phyloP scores from a whole-genome alignment of 106 monocot species.

The Chionographis japonica region DNA sequence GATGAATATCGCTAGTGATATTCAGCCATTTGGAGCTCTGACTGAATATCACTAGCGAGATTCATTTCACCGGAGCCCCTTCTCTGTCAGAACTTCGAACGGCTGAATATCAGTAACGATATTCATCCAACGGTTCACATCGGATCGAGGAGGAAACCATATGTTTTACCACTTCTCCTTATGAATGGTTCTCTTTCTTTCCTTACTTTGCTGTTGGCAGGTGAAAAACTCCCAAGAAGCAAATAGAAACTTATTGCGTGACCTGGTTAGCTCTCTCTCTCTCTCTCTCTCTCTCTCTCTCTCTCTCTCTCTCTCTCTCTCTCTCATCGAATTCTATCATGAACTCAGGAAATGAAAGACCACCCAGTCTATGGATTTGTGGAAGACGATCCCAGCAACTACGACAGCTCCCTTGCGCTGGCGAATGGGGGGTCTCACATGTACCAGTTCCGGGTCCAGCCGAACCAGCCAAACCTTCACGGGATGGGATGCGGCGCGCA shows the following conservation, averaged over 20 bases:
- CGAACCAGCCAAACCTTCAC: conserved; percentile 78
- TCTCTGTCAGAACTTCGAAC: too few relatives aligned
- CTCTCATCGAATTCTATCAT: not conserved
- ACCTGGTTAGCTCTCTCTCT: conserved; percentile 23
- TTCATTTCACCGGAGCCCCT: too few relatives aligned
- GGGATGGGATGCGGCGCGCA: conserved; percentile 54
- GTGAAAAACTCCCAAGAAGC: conserved; percentile 62
- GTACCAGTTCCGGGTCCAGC: conserved; percentile 59
- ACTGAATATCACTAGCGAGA: too few relatives aligned
- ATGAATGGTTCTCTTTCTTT: too few relatives aligned
- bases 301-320: not conserved
- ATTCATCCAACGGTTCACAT: too few relatives aligned
- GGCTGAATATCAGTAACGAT: too few relatives aligned
- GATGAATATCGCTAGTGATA: too few relatives aligned
- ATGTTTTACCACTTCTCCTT: too few relatives aligned
- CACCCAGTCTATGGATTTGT: conserved; percentile 45
- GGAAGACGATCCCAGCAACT: conserved; percentile 30
- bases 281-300: not conserved
- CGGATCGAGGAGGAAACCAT: too few relatives aligned
- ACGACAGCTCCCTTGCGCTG: conserved; percentile 39
- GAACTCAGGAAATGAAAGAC: conserved; percentile 31
- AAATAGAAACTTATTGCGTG: conserved; percentile 37
- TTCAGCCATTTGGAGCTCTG: too few relatives aligned
- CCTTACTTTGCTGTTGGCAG: conserved; percentile 17
- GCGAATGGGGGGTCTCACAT: conserved; percentile 36